phyloP scores from a whole-genome alignment of 208 protist genomes.

The Trypanosomatidae sp. region DNA sequence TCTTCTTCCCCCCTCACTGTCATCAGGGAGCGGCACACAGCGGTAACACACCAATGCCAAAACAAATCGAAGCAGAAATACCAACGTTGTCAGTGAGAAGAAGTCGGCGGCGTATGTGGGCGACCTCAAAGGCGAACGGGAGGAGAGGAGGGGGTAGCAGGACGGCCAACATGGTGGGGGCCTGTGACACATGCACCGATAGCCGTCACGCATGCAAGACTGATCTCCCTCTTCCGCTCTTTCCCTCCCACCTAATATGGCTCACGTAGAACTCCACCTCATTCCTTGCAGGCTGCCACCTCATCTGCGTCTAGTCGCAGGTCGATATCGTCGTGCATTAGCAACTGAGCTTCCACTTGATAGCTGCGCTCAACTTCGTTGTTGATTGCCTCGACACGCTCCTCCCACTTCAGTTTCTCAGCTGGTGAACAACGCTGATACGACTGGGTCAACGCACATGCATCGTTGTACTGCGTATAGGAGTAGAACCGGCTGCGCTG shows the following conservation, averaged over 20 bases:
- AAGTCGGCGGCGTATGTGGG: background rate
- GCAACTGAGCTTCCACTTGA: constrained; percentile 13
- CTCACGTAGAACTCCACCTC: background rate
- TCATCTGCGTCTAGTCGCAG: background rate
- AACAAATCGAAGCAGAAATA: background rate
- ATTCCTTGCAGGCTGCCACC: background rate
- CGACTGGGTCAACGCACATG: constrained; percentile 17
- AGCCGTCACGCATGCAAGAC: background rate
- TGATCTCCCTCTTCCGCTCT: background rate
- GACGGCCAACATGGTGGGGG: background rate
- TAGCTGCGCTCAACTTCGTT: constrained; percentile 8
- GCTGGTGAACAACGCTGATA: constrained; percentile 25
- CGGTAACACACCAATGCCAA: background rate
- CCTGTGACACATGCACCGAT: background rate
- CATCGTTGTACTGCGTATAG: constrained; percentile 24
- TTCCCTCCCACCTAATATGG: background rate
- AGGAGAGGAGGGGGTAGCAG: background rate
- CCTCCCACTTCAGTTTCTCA: constrained; percentile 23
- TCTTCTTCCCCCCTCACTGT: too few species aligned
- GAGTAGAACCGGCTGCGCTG: constrained; percentile 25
- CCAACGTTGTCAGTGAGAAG: background rate
- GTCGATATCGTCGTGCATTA: constrained; percentile 1
- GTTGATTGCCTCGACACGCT: constrained; percentile 31
- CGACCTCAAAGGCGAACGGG: background rate
- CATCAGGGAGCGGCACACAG: too few species aligned